Evolutionary conservation across 2,329 filamentous ascomycete genomes (phyloP), one percentile per base, ranked within the genome.

Genomic region (Ambrosiella xylebori): DNA sequence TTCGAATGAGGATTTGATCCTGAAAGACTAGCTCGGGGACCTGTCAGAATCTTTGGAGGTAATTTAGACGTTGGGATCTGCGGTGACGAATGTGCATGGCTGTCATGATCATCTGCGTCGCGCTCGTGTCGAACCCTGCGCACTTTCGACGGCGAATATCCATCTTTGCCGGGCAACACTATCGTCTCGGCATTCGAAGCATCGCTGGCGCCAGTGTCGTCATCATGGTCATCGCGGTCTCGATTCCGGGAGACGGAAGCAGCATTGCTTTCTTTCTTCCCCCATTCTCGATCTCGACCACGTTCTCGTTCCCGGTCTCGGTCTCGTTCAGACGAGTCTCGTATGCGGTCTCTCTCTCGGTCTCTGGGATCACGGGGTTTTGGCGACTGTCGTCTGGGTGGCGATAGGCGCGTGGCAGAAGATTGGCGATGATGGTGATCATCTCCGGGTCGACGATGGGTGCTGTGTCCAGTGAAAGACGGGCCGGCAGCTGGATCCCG

Each of bases 131-230:
- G 84, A 52, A 79, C 72, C 68, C 83, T 84, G 60, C 79, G 76
- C 60, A 73, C 73, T 68, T 84, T 84, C 60, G 79, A 78, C 0
- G 80, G 80, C 27, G 80, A 84, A 64, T 80, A 72, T 44, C 79
- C 79, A 66, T 84, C 78, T 65, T 83, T 84, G 36, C 79, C 80
- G 9, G 80, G 76, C 39, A 85, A 68, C 40, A 86, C 82, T 61
- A 86, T 84, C 12, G 83, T 86, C 70, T 86, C 83, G 54, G 83
- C 82, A 65, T 86, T 83, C 1, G 83, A 86, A 64, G 82, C 81
- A 59, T 71, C 71, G 19, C 67, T 68, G 57, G 64, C 68, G 45
- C 62, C 65, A 61, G 73, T 71, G 50, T 74, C 72, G 58, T 77
- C 73, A 56, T 69, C 65, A 17, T 56, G 56, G 11, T 60, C 59